Evolutionary conservation across 768 basidiomycete species (phyloP).

Genomic region (Podaxis sp.): DNA sequence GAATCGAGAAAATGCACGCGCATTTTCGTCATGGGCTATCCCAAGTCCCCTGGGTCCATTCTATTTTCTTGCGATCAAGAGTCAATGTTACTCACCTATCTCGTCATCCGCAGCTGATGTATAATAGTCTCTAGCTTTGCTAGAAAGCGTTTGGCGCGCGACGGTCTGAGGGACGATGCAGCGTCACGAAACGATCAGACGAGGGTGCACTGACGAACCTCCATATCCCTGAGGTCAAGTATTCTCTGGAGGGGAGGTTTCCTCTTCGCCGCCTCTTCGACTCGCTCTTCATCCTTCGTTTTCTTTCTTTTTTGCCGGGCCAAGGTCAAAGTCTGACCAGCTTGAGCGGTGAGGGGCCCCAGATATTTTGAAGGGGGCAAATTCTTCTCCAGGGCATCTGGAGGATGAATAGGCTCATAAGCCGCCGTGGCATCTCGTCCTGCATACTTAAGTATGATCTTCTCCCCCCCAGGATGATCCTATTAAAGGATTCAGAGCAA

Average conservation of each 20-base stretch:
- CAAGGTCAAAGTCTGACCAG: conserved; percentile 37
- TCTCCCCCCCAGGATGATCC: conserved; percentile 81
- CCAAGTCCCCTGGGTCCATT: conserved; percentile 17
- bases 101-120: conserved; percentile 86
- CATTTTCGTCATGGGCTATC: conserved; percentile 65
- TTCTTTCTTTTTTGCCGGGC: conserved; percentile 42
- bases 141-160: conserved; percentile 69
- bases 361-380: conserved; percentile 73
- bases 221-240: conserved; percentile 79
- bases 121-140: conserved; percentile 82
- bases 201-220: conserved; percentile 43
- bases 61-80: background rate
- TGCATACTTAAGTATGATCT: conserved; percentile 80
- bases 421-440: conserved; percentile 81
- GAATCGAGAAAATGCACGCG: conserved; percentile 78
- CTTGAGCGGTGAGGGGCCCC: conserved; percentile 56
- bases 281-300: conserved; percentile 70
- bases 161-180: conserved; percentile 45
- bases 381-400: conserved; percentile 76
- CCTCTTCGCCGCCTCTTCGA: conserved; percentile 56
- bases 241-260: conserved; percentile 73
- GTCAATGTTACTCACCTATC: conserved; percentile 49
- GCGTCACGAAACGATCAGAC: background rate
- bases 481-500: conserved; percentile 24
- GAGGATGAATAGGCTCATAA: conserved; percentile 84